Percentiles rank a stretch among this genome's conserved stretches.
These are phyloP conservation scores for Coemansia sp. DNA, from an alignment of 192 early-diverging fungal species.

Conservation along the genomic window DNA sequence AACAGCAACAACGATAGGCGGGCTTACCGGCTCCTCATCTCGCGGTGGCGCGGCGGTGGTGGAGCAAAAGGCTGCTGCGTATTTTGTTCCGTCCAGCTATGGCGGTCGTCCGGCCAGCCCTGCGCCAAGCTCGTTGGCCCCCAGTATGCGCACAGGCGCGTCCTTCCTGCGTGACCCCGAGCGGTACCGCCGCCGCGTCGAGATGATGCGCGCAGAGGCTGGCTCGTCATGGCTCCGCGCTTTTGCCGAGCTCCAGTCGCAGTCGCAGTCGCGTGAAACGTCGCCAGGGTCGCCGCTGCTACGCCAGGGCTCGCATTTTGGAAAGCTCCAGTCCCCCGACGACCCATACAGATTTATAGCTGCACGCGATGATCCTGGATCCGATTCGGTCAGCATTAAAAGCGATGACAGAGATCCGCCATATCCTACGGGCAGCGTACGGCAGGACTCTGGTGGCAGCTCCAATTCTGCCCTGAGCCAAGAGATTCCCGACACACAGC, in stretches of 20 bases:
- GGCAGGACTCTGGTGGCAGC: not conserved
- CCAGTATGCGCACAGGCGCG: slow-evolving; percentile 26
- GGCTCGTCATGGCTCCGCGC: slow-evolving; percentile 54
- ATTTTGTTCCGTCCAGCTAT: slow-evolving; percentile 43
- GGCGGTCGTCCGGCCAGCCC: slow-evolving; percentile 27
- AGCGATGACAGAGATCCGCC: not conserved
- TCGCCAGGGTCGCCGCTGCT: slow-evolving; percentile 9
- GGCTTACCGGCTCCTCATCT: not conserved
- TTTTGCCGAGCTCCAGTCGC: slow-evolving; percentile 51
- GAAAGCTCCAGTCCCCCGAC: slow-evolving; percentile 3
- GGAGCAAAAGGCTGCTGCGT: not conserved
- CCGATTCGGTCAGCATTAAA: not conserved
- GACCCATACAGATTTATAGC: not conserved
- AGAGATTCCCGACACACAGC: slow-evolving; percentile 18
- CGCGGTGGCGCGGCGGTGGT: not conserved
- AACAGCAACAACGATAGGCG: slow-evolving; percentile 27
- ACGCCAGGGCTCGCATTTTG: slow-evolving; percentile 20
- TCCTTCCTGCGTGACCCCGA: slow-evolving; percentile 39
- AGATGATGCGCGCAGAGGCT: slow-evolving; percentile 57
- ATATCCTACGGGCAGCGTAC: not conserved
- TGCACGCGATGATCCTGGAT: not conserved
- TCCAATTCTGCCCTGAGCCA: not conserved
- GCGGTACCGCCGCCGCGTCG: slow-evolving; percentile 48
- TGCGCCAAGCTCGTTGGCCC: slow-evolving; percentile 17
- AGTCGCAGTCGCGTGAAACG: slow-evolving; percentile 15